Percentiles rank a stretch among this genome's conserved stretches.
Evolutionary conservation across 164 flowering plant genomes (phyloP).

Genomic region (Vitis amurensis): DNA sequence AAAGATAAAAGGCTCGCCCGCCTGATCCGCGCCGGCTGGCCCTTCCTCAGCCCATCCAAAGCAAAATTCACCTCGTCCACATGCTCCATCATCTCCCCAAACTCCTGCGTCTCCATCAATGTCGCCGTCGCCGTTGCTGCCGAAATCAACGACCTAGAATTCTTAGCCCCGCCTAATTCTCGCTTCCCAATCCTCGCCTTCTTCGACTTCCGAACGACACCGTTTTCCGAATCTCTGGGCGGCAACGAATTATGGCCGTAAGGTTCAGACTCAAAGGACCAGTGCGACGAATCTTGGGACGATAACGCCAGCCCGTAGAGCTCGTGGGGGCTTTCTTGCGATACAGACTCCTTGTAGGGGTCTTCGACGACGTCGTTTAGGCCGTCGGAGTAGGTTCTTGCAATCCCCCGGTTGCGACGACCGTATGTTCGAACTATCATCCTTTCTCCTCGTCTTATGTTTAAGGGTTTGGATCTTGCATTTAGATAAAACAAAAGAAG

Average conservation of each 20-base stretch:
- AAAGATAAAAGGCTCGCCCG: constrained; percentile 77
- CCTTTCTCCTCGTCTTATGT: neutral
- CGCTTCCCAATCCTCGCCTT: constrained; percentile 17
- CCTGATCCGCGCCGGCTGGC: constrained; percentile 62
- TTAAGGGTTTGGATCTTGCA: constrained; percentile 8
- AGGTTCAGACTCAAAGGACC: constrained; percentile 49
- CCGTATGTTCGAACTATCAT: constrained; percentile 93
- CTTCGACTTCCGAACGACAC: constrained; percentile 23
- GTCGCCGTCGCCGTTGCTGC: constrained; percentile 45
- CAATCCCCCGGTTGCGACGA: constrained; percentile 58
- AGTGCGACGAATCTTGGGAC: constrained; percentile 69
- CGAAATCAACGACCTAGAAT: constrained; percentile 17
- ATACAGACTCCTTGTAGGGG: constrained; percentile 30
- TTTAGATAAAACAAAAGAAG: neutral
- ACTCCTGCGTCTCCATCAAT: constrained; percentile 95
- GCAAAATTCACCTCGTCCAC: constrained; percentile 93
- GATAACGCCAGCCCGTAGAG: constrained; percentile 47
- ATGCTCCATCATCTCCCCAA: constrained; percentile 97
- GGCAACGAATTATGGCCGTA: constrained; percentile 19
- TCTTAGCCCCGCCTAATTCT: constrained; percentile 1
- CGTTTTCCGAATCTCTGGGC: constrained; percentile 10
- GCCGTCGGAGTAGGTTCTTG: constrained; percentile 40
- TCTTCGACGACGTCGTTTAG: constrained; percentile 32
- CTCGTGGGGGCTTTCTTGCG: constrained; percentile 57
- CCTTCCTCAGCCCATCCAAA: constrained; percentile 75